phyloP scores from a whole-genome alignment of 768 basidiomycete species.

The Calocera viscosa region DNA sequence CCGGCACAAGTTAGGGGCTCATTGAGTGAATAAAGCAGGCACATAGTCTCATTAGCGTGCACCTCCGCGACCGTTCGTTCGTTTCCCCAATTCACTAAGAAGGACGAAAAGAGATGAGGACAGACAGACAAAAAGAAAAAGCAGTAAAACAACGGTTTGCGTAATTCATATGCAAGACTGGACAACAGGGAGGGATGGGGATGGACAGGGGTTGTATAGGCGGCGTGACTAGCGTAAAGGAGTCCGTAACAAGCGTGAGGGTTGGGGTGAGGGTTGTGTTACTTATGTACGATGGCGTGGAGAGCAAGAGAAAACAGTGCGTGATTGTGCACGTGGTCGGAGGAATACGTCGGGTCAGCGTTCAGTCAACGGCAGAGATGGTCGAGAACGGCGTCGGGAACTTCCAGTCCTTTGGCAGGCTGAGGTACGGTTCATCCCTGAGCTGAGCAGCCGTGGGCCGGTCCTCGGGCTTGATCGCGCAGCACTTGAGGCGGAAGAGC shows the following conservation, averaged over 20 bases:
- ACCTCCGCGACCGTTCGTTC: no score
- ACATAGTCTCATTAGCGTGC: no score
- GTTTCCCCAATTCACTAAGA: no score
- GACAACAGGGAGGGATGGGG: no score
- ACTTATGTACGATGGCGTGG: background rate
- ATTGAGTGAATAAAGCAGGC: no score
- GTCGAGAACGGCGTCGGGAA: slow-evolving; percentile 33
- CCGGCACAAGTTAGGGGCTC: no score
- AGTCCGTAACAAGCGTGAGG: background rate
- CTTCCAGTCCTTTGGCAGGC: slow-evolving; percentile 56
- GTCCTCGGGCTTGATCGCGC: slow-evolving; percentile 76
- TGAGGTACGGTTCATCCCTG: slow-evolving; percentile 64
- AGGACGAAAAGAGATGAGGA: no score
- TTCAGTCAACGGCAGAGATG: background rate
- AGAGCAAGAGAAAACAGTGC: no score
- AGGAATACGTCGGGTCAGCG: background rate
- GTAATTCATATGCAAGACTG: no score
- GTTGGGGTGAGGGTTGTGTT: background rate
- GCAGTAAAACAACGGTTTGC: no score
- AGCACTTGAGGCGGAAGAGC: slow-evolving; percentile 80
- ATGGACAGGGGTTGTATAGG: background rate
- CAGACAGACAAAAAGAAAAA: no score
- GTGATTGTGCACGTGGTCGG: no score
- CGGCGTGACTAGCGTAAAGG: background rate
- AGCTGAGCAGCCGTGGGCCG: slow-evolving; percentile 71